Base-by-base conservation (phyloP, 352 stramenopile genomes). In the Phytophthora europaea region DNA sequence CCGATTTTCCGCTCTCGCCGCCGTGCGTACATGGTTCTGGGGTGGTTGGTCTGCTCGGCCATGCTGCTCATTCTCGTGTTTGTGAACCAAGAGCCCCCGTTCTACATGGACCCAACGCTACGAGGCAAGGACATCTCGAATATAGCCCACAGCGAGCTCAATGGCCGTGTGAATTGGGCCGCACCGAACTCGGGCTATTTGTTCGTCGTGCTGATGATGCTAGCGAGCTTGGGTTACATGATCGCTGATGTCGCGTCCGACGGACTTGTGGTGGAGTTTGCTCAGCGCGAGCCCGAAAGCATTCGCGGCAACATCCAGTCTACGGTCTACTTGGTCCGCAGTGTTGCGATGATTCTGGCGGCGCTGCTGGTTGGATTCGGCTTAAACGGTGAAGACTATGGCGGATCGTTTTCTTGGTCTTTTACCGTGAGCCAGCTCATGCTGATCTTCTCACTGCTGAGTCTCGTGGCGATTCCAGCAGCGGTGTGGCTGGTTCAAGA, bases 11-110 rank as follows among this genome's bases (percentile, higher is more conserved):
- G 78, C 7, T 92, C 78, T 58, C 80, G 88, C 12, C 80, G 85
- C 9, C 83, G 85, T 33, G 73, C 83, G n/a, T 95, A 87, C 55
- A 95, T 95, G 83, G 69, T 92, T 18, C 23, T 95, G 6, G 85
- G 85, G 15, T 91, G 84, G 85, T 7, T 81, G 5, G 23, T 93
- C 16, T 91, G 84, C 70, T 80, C 72, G 0, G 67, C 61, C 6
- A 90, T 88, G 78, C 63, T 92, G 31, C 53, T 93, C 7, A 50
- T 83, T 22, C 69, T 95, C 13, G 75, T 86, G 13, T 79, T 78
- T 9, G 71, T 81, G 9, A 26, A 78, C 0, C 73, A 87, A 52
- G 82, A 67, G 10, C 55, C 73, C 36, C 89, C 87, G 47, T 94
- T 80, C 65, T 94, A 88, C 64, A 66, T 84, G 16, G 80, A 92